Evolutionary conservation across 805 yeast species (phyloP), one percentile per base, ranked within the genome.

Genomic region (Schwanniomyces polymorphus): DNA sequence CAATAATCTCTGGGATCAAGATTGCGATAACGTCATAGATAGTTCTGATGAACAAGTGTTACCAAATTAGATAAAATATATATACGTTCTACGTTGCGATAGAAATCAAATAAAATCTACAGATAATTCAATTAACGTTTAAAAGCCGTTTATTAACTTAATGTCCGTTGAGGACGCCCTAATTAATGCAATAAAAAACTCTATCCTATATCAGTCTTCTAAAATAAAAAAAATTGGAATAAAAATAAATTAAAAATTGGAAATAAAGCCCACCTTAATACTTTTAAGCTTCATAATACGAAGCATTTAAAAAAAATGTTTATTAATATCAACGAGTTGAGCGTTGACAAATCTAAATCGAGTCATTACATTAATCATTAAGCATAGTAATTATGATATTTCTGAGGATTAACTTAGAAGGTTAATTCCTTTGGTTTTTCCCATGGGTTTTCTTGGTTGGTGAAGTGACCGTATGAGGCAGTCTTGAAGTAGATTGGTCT

Each of bases 401-500:
- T 31, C 10, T 38, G 23, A 7, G 8, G 12, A n/a, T 17, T 8
- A 35, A 57, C 50, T 74, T 84, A 86, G 53, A 77, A 79, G 60
- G 72, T 75, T 72, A 88, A 82, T 62, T 78, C 76, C 80, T 86
- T 90, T 76, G 97, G 97, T 78, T 88, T 84, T 83, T 94, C 99
- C 99, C 99, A 94, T 65, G 97, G 80, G 85, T 90, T 88, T 68
- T 85, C 86, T 82, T 92, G 99, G 87, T 94, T 89, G 70, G 99
- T 94, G 88, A 94, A 94, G 79, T 94, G 99, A 72, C 99, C 99
- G 76, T 94, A 92, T 48, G 97, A 87, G 64, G 99, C 99, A 63
- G 99, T 94, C 86, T 92, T 88, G 81, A 90, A 84, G 84, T 94
- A 94, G 76, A 94, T 94, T 75, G 99, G 99, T 80, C 97, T 90